Base-by-base conservation (phyloP, 2,329 filamentous ascomycete species). In the Aureobasidium vineae region DNA sequence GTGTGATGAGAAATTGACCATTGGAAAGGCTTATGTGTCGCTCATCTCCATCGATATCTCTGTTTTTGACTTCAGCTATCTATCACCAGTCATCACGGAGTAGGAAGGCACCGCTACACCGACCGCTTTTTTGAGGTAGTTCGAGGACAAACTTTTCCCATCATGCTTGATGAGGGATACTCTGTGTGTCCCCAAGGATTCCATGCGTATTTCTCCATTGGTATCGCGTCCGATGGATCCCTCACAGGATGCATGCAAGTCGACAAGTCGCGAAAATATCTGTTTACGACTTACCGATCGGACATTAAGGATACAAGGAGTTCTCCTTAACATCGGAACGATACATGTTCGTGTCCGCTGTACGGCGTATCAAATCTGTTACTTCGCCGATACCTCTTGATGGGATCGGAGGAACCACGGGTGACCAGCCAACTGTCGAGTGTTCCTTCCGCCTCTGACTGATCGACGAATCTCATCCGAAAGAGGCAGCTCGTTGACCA, bases 401-500 rank as follows among this genome's bases (percentile, higher is more conserved):
- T 21, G n/a, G 19, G 6, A 10, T 28, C 43, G 43, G 59, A 28
- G 45, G 41, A 50, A 63, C 59, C 15, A 40, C 33, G 59, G 28
- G 43, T 33, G 15, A 31, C 38, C 16, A 47, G 8, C n/a, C 43
- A 47, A 47, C 43, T 47, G 28, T 26, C 21, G n/a, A 49, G 3
- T 2, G 31, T 33, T 40, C 43, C 28, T 43, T 40, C 57, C 31
- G 15, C 26, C n/a, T 50, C 19, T n/a, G 6, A 63, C n/a, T 49
- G 59, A 63, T 63, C 59, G 43, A n/a, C 59, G 5, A 13, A 23
- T 23, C 10, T 31, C 21, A n/a, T 40, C 59, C 59, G 5, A 38
- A 63, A 63, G 4, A 63, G 59, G 59, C 59, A 63, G 59, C 59
- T 63, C 59, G 45, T n/a, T 3, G 8, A 50, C 31, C 59, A 50